Evolutionary conservation across 2,329 filamentous ascomycete species (phyloP).

Genomic region (Dothiorella sarmentorum): DNA sequence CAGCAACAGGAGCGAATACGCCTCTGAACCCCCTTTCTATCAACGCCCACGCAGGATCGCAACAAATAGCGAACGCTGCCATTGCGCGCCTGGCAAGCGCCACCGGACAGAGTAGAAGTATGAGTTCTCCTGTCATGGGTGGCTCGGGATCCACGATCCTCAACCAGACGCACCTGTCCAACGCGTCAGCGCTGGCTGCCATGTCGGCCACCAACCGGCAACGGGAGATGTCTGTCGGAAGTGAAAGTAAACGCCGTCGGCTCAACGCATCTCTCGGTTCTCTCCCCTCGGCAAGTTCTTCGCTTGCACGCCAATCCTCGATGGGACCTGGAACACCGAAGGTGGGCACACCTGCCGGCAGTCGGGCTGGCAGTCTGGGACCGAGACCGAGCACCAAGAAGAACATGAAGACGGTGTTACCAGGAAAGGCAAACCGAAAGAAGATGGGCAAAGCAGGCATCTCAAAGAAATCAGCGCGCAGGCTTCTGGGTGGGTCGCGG

Average conservation of each 20-base stretch:
- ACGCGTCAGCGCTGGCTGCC: conserved; percentile 22
- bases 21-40: conserved; percentile 55
- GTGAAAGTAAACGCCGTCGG: conserved; percentile 58
- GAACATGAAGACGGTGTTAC: conserved; percentile 54
- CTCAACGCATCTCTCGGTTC: conserved; percentile 52
- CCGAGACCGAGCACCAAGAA: conserved; percentile 47
- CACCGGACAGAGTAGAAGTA: conserved; percentile 17
- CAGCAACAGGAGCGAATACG: conserved; percentile 44
- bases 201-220: conserved; percentile 30
- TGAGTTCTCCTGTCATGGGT: conserved; percentile 5
- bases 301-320: conserved; percentile 56
- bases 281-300: conserved; percentile 51
- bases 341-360: conserved; percentile 47
- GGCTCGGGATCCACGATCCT: conserved; percentile 6
- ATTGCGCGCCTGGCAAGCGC: conserved; percentile 44
- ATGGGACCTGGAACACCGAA: conserved; percentile 61
- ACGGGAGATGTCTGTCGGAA: conserved; percentile 54
- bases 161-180: conserved; percentile 12
- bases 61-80: conserved; percentile 51
- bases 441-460: conserved; percentile 33
- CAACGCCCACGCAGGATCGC: conserved; percentile 52
- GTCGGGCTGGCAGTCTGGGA: conserved; percentile 58
- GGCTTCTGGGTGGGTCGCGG: conserved; percentile 33
- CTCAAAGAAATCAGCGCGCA: conserved; percentile 33
- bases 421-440: conserved; percentile 47